Evolutionary conservation across 2,329 filamentous ascomycete genomes (phyloP), one percentile per base, ranked within the genome.

Genomic region (Phialemonium atrogriseum): DNA sequence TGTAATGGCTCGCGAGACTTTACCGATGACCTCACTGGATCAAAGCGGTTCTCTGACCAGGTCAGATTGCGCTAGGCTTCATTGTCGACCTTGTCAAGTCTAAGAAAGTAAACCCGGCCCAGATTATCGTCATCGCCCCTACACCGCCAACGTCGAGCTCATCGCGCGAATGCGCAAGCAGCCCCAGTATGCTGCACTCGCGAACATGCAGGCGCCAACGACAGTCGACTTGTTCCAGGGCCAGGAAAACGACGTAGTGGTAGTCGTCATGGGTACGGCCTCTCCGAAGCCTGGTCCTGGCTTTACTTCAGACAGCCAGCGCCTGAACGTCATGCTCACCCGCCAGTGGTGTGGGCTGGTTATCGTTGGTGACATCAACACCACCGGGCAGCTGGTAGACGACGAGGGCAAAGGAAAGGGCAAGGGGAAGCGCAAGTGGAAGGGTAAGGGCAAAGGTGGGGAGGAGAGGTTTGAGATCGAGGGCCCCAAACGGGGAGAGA

Each of bases 201-300:
- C 12, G 0, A 15, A 7, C 5, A 40, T 49, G 22, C 31, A 25
- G 2, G 23, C 37, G 0, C 30, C 41, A 3, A 22, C 29, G 1
- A 45, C 41, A 1, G 32, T 47, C 12, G 41, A 48, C 24, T 39
- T 37, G 2, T 48, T 38, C 26, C 45, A 51, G 22, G 47, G 46
- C 7, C 36, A 33, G 12, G 44, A 51, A 27, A 32, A 17, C 2
- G 41, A 46, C 13, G 40, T 51, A 12, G 25, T 37, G 7, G 27
- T 45, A 2, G 35, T 44, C 11, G 32, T 51, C 14, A 39, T 48
- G 12, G 39, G 41, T 5, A 44, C 43, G 2, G 36, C 7, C 16
- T 7, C 13, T 8, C 14, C 23, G 9, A 17, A 8, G 12, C 21
- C 27, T 15, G 40, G 42, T 1, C 34, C 38, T 3, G 40, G 43